Evolutionary conservation across 305 asterid genomes (phyloP).

Genomic region (Fraxinus platypoda): DNA sequence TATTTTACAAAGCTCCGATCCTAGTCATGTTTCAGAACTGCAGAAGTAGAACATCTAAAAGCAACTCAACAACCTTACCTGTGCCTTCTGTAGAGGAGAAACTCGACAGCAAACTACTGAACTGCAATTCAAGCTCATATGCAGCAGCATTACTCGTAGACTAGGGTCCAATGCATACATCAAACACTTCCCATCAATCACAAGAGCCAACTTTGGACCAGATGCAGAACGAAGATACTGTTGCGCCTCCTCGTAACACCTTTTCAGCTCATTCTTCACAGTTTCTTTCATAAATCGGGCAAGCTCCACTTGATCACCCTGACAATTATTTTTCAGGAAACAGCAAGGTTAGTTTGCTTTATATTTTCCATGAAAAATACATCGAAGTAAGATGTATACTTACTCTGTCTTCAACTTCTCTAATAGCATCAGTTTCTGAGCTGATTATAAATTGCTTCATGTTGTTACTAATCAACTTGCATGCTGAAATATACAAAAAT

Average conservation of each 20-base stretch:
- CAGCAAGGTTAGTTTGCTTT: neutral
- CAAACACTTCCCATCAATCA: constrained; percentile 98
- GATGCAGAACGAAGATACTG: constrained; percentile 55
- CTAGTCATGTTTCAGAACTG: neutral
- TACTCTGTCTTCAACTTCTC: constrained; percentile 95
- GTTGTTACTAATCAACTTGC: constrained; percentile 85
- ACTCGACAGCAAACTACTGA: constrained; percentile 99
- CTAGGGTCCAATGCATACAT: constrained; percentile 98
- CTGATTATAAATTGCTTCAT: constrained; percentile 95
- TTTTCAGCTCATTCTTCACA: constrained; percentile 75
- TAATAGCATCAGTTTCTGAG: constrained; percentile 89
- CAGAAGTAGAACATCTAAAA: neutral
- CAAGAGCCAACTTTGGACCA: constrained; percentile 75
- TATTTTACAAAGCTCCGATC: neutral
- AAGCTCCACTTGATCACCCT: constrained; percentile 99
- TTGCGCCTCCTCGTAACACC: constrained; percentile 71
- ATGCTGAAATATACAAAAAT: constrained; percentile 54
- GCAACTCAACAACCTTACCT: constrained; percentile 52
- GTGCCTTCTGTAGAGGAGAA: constrained; percentile 98
- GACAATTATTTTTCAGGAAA: constrained; percentile 23
- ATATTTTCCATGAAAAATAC: constrained; percentile 12
- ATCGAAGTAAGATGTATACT: constrained; percentile 23
- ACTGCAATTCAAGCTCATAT: constrained; percentile 92
- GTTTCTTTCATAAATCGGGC: constrained; percentile 87
- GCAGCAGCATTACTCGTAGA: constrained; percentile 82